Evolutionary conservation across 176 grass and related monocot genomes (phyloP), one percentile per base, ranked within the genome.

Genomic region (Urochloa ruziziensis): DNA sequence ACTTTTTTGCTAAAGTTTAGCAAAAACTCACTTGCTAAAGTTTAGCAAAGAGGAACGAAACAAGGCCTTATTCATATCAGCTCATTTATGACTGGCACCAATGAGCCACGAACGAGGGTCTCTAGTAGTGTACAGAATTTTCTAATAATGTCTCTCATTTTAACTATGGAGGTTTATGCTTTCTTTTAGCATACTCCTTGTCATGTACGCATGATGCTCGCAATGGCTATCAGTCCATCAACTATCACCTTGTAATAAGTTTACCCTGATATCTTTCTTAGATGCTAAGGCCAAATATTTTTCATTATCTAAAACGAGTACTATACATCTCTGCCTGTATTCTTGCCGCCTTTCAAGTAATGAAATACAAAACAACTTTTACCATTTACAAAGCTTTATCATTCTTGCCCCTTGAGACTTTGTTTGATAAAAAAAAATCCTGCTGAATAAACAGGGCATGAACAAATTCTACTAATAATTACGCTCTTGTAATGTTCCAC

Each of bases 361-460:
- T 14, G 19, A 8, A 21, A 29, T 85, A 80, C 10, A 32, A 21
- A 78, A 18, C n/a, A 21, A 71, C 27, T 10, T 21, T 42, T 18
- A 54, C 6, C 60, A 70, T 80, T 35, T 43, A 77, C 19, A 27
- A 74, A 39, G 11, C 9, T 29, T 16, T n/a, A 43, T 76, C 64
- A 23, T 36, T 13, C 28, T 23, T 68, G 14, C 4, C 4, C 29
- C 24, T 75, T 42, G 4, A 29, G 80, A 85, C 46, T 82, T 58
- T 28, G 33, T 13, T 72, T 37, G 66, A 74, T 27, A 0, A 77
- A 32, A 80, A 80, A 28, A 36, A 30, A 6, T 28, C 51, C 39
- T 19, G 82, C 12, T 44, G 63, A 54, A 77, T 62, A 27, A 70
- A 75, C 46, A 70, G 68, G 34, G 62, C 76, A 82, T 67, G 83